A percentile compares a stretch with the other conserved stretches of the same genome.
Evolutionary conservation across 1,139 yeast genomes (phyloP).

Genomic region (Diutina catenulata): DNA sequence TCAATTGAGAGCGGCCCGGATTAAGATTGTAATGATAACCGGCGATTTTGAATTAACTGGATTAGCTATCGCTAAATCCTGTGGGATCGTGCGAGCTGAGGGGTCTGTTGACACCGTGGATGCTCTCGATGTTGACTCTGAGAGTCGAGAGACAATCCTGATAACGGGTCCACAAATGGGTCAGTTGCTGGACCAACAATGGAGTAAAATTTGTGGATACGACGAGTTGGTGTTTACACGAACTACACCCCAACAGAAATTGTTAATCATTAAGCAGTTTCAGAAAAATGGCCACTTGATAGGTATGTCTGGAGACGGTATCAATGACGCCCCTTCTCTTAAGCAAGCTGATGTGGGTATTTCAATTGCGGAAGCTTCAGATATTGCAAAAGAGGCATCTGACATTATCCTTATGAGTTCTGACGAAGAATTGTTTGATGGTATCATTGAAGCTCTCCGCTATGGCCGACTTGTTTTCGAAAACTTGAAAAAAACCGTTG

Average conservation of each 20-base stretch:
- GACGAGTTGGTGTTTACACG: conserved; percentile 38
- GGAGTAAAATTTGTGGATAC: conserved; percentile 27
- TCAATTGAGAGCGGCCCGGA: conserved; percentile 34
- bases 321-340: conserved; percentile 41
- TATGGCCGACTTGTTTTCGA: conserved; percentile 41
- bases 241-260: conserved; percentile 44
- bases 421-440: conserved; percentile 21
- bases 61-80: conserved; percentile 34
- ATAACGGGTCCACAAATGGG: conserved; percentile 29
- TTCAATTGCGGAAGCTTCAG: conserved; percentile 39
- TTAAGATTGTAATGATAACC: conserved; percentile 40
- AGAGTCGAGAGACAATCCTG: conserved; percentile 17
- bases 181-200: conserved; percentile 25
- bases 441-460: conserved; percentile 36
- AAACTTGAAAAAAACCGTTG: conserved; percentile 37
- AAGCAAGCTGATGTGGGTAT: conserved; percentile 43
- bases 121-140: conserved; percentile 11
- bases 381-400: conserved; percentile 48
- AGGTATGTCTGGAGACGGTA: conserved; percentile 45
- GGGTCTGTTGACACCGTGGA: conserved; percentile 16
- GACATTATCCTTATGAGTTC: conserved; percentile 30
- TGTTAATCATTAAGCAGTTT: conserved; percentile 36
- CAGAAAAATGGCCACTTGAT: conserved; percentile 32
- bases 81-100: conserved; percentile 33
- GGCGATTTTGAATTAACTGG: conserved; percentile 48